Base-by-base conservation (phyloP, 2,329 filamentous ascomycete genomes). In the Hypomyces perniciosus region DNA sequence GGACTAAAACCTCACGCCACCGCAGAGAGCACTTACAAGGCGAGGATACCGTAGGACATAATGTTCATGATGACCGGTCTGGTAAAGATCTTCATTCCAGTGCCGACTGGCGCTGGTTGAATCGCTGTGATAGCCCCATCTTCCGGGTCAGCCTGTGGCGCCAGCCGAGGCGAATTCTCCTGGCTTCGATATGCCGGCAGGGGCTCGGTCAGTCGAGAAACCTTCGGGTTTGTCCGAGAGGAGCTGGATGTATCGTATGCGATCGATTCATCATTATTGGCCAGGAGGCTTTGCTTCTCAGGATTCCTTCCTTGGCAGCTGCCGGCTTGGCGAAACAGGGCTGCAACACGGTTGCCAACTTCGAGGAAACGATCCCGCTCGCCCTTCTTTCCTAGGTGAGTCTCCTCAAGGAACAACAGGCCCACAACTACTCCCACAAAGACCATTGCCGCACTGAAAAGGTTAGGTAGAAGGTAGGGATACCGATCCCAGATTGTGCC, bases 361-460 rank as follows among this genome's bases (percentile, higher is more conserved):
- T 92, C 86, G 10, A 87, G 69, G 5, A 92, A 91, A 34, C 79
- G 74, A 67, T 99, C 93, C 41, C 80, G 81, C 51, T 84, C 78
- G 58, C 83, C 69, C 72, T 88, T 95, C 73, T 87, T 87, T 65
- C 88, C 83, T 45, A 84, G 80, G 64, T 99, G 93, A 1, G 93
- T 97, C 72, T 99, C 93, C 65, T 99, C 90, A 50, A 99, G 76
- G 64, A 96, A 96, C 20, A 96, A 71, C 49, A 95, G 74, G 13
- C 91, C 91, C 48, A 93, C 78, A 4, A 85, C 65, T 43, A 96
- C 84, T 13, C 90, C 89, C 55, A 87, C 74, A 37, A 85, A 70
- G 8, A 95, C 85, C 12, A 93, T 82, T n/a, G 75, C 73, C 31
- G 90, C 85, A 68, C 90, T 95, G 58, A 96, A 86, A n/a, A 96